Conservation (phyloP, 345 rosid species). For the Salix suchowensis region DNA sequence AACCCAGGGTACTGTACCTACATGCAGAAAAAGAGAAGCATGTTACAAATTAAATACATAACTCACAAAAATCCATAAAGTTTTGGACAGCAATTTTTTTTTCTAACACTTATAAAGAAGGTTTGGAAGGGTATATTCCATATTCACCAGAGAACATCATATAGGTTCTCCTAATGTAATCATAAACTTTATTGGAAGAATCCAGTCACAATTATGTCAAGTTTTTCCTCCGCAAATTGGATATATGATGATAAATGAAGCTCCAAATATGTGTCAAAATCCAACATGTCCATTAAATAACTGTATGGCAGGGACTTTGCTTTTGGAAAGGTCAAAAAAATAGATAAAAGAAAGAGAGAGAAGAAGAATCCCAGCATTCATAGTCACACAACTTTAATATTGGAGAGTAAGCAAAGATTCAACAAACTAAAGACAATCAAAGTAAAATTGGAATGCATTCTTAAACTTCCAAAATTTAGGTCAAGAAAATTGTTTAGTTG, state of each 20-base stretch:
- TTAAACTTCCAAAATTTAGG: not conserved
- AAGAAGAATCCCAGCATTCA: not conserved
- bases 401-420: not conserved
- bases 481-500: not conserved
- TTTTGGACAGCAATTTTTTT: not conserved
- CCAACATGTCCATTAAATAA: not conserved
- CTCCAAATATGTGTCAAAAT: not conserved
- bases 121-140: not conserved
- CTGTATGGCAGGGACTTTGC: not conserved
- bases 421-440: not conserved
- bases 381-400: not conserved
- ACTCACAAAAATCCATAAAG: not conserved
- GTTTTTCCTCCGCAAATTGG: not conserved
- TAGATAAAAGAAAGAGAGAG: not conserved
- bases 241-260: not conserved
- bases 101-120: not conserved
- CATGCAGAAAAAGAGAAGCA: conserved; percentile 9
- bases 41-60: not conserved
- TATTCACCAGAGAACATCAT: not conserved
- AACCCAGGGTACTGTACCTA: conserved; percentile 91
- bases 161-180: not conserved
- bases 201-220: not conserved
- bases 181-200: not conserved
- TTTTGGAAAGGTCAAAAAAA: too few species aligned
- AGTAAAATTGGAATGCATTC: not conserved